These are phyloP conservation scores for Apiotrichum sp. DNA, from an alignment of 1,284 basidiomycete genomes.

Conservation along the genomic window DNA sequence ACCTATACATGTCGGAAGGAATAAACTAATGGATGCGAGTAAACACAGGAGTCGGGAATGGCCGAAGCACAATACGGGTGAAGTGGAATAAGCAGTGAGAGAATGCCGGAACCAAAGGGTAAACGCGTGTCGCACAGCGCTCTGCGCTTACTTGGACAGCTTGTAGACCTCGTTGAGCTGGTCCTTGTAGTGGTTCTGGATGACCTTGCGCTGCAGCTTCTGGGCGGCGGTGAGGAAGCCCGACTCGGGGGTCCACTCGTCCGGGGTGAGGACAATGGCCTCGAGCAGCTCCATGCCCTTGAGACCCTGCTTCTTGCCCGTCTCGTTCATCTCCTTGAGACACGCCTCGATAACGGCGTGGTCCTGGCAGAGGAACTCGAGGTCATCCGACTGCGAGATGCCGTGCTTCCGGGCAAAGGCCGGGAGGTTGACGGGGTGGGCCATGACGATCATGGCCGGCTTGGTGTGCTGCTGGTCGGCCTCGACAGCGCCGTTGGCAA, in stretches of 20 bases:
- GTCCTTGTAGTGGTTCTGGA: constrained; percentile 61
- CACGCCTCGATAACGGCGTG: constrained; percentile 59
- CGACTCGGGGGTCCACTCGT: constrained; percentile 87
- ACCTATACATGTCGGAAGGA: constrained; percentile 3
- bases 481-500: constrained; percentile 80
- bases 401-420: constrained; percentile 50
- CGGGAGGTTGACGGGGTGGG: constrained; percentile 70
- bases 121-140: too few relatives aligned
- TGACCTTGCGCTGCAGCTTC: constrained; percentile 75
- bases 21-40: constrained; percentile 2
- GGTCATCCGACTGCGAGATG: constrained; percentile 48
- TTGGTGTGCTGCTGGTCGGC: constrained; percentile 75
- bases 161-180: constrained; percentile 60
- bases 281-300: constrained; percentile 76
- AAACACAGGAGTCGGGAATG: not conserved
- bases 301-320: constrained; percentile 81
- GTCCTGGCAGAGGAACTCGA: constrained; percentile 61
- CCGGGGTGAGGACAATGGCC: constrained; percentile 68
- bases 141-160: not conserved
- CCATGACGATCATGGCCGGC: constrained; percentile 70
- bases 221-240: constrained; percentile 85
- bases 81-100: not conserved
- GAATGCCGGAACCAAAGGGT: not conserved
- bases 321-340: constrained; percentile 68
- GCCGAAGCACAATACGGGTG: not conserved